Evolutionary conservation across 768 basidiomycete species (phyloP).

Genomic region (Podaxis sp.): DNA sequence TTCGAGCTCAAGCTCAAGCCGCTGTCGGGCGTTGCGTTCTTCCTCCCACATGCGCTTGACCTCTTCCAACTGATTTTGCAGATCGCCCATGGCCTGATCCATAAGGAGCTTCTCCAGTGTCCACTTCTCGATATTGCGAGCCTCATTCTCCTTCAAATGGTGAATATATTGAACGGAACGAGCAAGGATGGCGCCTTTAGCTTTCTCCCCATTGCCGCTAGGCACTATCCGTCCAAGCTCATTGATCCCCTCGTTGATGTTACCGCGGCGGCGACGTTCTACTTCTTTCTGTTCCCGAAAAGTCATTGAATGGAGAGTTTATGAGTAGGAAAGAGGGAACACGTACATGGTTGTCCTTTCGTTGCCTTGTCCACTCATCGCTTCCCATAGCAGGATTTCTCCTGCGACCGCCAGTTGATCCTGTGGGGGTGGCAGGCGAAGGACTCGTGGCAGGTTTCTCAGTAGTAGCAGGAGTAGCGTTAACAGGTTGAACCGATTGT

Average conservation of each 20-base stretch:
- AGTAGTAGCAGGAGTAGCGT: conserved; percentile 1
- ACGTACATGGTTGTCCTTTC: conserved; percentile 82
- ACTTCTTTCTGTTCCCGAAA: conserved; percentile 83
- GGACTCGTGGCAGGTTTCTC: conserved; percentile 17
- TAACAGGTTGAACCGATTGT: conserved; percentile 10
- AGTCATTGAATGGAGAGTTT: conserved; percentile 7
- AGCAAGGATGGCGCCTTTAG: conserved; percentile 86
- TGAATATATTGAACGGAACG: conserved; percentile 92
- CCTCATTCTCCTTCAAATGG: conserved; percentile 88
- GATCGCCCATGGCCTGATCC: conserved; percentile 90
- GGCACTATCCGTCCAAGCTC: conserved; percentile 89
- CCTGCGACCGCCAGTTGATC: conserved; percentile 44
- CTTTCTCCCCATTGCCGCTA: conserved; percentile 81
- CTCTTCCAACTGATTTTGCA: conserved; percentile 83
- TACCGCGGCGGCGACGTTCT: conserved; percentile 89
- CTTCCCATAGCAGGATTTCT: conserved; percentile 64
- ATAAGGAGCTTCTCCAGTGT: conserved; percentile 88
- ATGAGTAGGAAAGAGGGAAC: neutral
- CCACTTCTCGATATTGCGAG: conserved; percentile 91
- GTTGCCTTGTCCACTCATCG: conserved; percentile 77
- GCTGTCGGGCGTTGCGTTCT: conserved; percentile 59
- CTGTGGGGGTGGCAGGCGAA: conserved; percentile 27
- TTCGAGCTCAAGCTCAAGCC: conserved; percentile 67
- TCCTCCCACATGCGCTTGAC: conserved; percentile 81
- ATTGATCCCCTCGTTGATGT: conserved; percentile 96